These are phyloP conservation scores for Hymenoscyphus albidus DNA, from an alignment of 2,329 filamentous ascomycete species.

Conservation along the genomic window DNA sequence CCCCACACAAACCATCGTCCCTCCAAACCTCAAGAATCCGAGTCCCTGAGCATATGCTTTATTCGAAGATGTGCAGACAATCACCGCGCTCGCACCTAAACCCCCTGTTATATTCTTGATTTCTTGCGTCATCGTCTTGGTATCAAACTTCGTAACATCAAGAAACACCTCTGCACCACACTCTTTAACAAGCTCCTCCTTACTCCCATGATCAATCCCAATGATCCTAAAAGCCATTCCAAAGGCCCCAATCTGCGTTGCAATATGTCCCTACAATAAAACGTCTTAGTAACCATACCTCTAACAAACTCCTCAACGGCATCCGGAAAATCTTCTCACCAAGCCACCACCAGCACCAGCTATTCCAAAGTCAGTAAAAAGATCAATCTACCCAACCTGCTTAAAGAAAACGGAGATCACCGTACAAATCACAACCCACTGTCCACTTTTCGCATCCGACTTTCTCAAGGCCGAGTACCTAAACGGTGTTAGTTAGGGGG, in stretches of 20 bases:
- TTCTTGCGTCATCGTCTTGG: conserved; percentile 43
- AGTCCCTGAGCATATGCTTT: conserved; percentile 47
- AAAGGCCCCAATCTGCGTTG: conserved; percentile 54
- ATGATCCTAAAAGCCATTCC: conserved; percentile 63
- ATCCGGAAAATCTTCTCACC: conserved; percentile 17
- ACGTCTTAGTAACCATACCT: conserved; percentile 17
- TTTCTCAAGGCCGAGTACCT: conserved; percentile 61
- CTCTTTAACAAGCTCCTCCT: conserved; percentile 47
- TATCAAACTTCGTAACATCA: conserved; percentile 48
- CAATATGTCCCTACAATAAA: conserved; percentile 50
- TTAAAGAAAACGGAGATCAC: conserved; percentile 12
- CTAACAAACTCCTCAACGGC: background rate
- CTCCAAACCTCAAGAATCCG: conserved; percentile 45
- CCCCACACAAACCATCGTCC: conserved; percentile 49
- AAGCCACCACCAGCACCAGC: conserved; percentile 59
- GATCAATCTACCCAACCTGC: background rate
- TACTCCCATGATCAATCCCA: conserved; percentile 60
- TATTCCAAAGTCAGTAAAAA: conserved; percentile 22
- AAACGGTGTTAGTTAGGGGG: conserved; percentile 14
- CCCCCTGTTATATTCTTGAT: conserved; percentile 47
- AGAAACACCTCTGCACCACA: conserved; percentile 50
- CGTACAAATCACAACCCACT: conserved; percentile 35
- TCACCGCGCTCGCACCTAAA: conserved; percentile 49
- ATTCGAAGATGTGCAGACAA: conserved; percentile 52
- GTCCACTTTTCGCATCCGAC: conserved; percentile 45